Conservation (phyloP, 805 yeast species). For the Helenozyma rhizophorensis region DNA sequence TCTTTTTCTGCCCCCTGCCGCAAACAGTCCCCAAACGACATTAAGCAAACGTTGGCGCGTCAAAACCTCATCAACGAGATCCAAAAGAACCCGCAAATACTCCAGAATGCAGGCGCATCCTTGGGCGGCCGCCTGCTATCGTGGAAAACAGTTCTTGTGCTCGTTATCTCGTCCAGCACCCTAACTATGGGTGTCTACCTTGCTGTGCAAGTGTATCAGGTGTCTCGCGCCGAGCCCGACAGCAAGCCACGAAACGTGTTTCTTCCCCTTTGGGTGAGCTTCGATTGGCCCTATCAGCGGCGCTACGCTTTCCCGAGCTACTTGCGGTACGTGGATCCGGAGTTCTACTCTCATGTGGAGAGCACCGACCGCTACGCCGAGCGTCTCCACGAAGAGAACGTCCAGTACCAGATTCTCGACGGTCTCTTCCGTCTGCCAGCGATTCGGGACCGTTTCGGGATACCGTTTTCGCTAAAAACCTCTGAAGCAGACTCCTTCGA, state of each 20-base stretch:
- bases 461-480: slow-evolving; percentile 22
- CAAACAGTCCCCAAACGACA: no score
- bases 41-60: no score
- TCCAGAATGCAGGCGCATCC: slow-evolving; percentile 1
- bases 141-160: slow-evolving; percentile 17
- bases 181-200: slow-evolving; percentile 23
- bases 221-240: slow-evolving; percentile 9
- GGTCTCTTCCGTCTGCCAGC: slow-evolving; percentile 16
- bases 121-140: slow-evolving; percentile 11
- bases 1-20: no score
- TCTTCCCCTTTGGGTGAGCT: slow-evolving; percentile 24
- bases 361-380: slow-evolving; percentile 4
- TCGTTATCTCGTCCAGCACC: slow-evolving; percentile 20
- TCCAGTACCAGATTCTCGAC: slow-evolving; percentile 26
- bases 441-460: slow-evolving; percentile 22
- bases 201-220: slow-evolving; percentile 13
- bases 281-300: slow-evolving; percentile 23
- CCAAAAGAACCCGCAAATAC: slow-evolving; percentile 7
- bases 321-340: slow-evolving; percentile 23
- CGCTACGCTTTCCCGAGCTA: slow-evolving; percentile 23
- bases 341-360: slow-evolving; percentile 11
- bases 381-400: slow-evolving; percentile 17
- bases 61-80: slow-evolving; percentile 9
- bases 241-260: slow-evolving; percentile 11
- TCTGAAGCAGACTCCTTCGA: slow-evolving; percentile 11